Evolutionary conservation across 2,329 filamentous ascomycete genomes (phyloP), one percentile per base, ranked within the genome.

Genomic region (Grosmannia penicillata): DNA sequence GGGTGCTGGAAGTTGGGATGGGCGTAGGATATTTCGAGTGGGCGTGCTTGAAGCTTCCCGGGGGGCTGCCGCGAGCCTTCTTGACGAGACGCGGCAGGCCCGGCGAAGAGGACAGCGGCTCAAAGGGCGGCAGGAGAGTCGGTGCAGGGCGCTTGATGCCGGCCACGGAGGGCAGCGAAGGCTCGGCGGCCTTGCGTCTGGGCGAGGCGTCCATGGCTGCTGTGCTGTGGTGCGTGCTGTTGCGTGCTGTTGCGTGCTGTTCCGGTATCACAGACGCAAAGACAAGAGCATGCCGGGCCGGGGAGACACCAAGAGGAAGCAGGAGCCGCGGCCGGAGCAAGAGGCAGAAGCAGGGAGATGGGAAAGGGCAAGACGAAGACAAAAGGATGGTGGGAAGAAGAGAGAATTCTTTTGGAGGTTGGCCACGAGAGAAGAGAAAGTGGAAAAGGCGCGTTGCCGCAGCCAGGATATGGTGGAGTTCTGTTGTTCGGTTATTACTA

Each of bases 1-100:
- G 84, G 33, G 89, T 94, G 48, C 85, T 93, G 4, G 91, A 96
- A 5, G 89, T 95, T 17, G 89, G 87, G 44, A 93, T 72, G 1
- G 91, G 91, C 3, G 91, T 96, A 30, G 91, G 91, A 61, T 96
- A 96, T 53, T 80, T 85, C 48, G 69, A 59, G 47, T 69, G 67
- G 40, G 66, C 66, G 48, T 60, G 62, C 42, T 61, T 53, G 29
- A 35, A 25, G 26, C 17, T 33, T 19, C 33, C 34, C 18, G 32
- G 21, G 23, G 39, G 26, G 29, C 15, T 40, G 36, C 31, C 36
- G 8, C 44, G 44, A 8, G 40, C 27, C 36, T 43, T 75, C 62
- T 86, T 87, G 35, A 62, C 55, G 7, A 78, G 70, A 39, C 78
- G 71, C 35, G 80, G 80, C 36, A 85, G 72, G 39, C 65, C 71